Evolutionary conservation across 345 rosid species (phyloP).

Genomic region (Ceriops tagal): DNA sequence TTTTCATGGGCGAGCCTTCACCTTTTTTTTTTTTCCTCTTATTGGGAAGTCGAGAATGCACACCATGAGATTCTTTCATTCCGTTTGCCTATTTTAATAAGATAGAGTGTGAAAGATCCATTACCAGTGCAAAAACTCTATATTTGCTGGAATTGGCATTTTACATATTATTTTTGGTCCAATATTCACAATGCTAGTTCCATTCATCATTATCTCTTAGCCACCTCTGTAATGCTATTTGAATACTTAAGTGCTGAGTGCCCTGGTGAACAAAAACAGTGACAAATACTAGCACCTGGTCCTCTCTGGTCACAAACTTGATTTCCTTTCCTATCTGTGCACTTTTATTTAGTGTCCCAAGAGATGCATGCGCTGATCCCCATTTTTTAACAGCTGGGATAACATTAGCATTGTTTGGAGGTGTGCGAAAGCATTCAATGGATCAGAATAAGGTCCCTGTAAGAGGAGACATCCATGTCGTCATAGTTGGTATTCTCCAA

Average conservation of each 20-base stretch:
- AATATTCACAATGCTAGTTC: not conserved
- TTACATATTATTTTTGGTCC: not conserved
- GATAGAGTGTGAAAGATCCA: not conserved
- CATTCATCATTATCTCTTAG: not conserved
- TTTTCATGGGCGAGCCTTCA: not conserved
- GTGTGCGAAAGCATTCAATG: constrained; percentile 87
- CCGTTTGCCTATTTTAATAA: not conserved
- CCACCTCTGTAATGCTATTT: not conserved
- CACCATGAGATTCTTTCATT: not conserved
- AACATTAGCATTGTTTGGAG: constrained; percentile 88
- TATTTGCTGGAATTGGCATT: constrained; percentile 3
- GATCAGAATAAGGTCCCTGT: constrained; percentile 95
- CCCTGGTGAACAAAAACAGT: too few species aligned
- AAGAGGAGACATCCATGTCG: constrained; percentile 97
- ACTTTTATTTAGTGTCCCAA: constrained; percentile 1
- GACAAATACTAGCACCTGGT: not conserved
- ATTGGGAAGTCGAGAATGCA: not conserved
- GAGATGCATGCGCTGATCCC: constrained; percentile 6
- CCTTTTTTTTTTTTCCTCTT: not conserved
- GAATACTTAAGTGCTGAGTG: not conserved
- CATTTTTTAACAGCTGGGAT: constrained; percentile 69
- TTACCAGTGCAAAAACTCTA: not conserved
- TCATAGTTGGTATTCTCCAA: constrained; percentile 73
- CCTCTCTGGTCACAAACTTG: constrained; percentile 4
- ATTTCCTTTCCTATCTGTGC: not conserved